Percentiles rank a stretch among this genome's conserved stretches.
phyloP scores from a whole-genome alignment of 176 grass and related monocot species.

The Triticum monococcum region DNA sequence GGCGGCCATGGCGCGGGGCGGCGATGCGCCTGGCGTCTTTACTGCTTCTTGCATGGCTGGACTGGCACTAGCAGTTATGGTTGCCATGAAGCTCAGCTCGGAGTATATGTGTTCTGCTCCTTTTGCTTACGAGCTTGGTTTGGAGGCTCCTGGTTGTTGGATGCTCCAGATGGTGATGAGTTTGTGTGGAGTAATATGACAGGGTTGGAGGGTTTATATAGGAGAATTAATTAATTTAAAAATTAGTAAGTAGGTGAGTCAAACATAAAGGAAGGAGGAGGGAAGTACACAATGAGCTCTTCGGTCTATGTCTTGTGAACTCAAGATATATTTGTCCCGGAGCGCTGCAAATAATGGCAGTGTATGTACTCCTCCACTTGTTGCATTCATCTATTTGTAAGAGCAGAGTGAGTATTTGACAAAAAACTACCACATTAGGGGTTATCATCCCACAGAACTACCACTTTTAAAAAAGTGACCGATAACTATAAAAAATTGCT shows the following conservation, averaged over 20 bases:
- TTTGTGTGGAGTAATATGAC: not conserved
- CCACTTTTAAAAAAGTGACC: too few relatives aligned
- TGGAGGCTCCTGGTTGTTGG: not conserved
- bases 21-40: too few relatives aligned
- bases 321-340: not conserved
- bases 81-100: not conserved
- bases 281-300: not conserved
- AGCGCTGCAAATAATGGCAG: not conserved
- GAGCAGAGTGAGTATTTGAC: too few relatives aligned
- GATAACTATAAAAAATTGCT: too few relatives aligned
- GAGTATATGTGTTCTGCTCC: not conserved
- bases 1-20: too few relatives aligned
- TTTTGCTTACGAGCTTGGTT: not conserved
- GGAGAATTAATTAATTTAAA: not conserved
- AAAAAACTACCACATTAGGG: too few relatives aligned
- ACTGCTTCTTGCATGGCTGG: too few relatives aligned
- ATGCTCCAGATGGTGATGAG: not conserved
- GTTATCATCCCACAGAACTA: too few relatives aligned
- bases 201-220: not conserved
- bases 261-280: conserved; percentile 3
- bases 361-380: not conserved
- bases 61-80: too few relatives aligned
- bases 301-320: not conserved
- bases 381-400: too few relatives aligned
- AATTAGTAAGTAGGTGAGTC: conserved; percentile 27